Evolutionary conservation across 768 basidiomycete genomes (phyloP).

Genomic region (Tricholoma hemisulphureum): DNA sequence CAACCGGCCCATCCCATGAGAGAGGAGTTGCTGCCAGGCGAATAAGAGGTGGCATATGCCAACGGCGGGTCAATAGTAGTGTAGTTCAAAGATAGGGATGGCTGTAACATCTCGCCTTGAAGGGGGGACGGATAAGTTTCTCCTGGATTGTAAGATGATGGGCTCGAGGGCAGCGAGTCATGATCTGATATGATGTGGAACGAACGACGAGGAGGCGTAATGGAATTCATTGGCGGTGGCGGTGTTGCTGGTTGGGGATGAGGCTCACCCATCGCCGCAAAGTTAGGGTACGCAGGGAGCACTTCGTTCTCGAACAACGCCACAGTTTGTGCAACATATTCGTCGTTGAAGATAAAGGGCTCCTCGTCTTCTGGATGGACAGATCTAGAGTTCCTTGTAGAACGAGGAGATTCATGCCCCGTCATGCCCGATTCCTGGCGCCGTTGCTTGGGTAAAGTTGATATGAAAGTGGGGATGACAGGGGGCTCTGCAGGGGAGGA

Average conservation of each 20-base stretch:
- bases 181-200: slow-evolving; percentile 16
- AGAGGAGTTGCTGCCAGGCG: slow-evolving; percentile 36
- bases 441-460: background rate
- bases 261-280: slow-evolving; percentile 15
- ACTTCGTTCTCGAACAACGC: slow-evolving; percentile 34
- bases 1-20: slow-evolving; percentile 50
- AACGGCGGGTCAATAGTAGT: slow-evolving; percentile 8
- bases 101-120: slow-evolving; percentile 9
- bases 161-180: slow-evolving; percentile 15
- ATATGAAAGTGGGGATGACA: background rate
- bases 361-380: slow-evolving; percentile 30
- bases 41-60: slow-evolving; percentile 23
- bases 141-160: slow-evolving; percentile 15
- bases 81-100: slow-evolving; percentile 10
- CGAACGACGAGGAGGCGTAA: slow-evolving; percentile 14
- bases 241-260: slow-evolving; percentile 1
- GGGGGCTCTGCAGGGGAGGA: background rate
- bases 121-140: slow-evolving; percentile 13
- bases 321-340: slow-evolving; percentile 35
- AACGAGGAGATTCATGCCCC: background rate
- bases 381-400: slow-evolving; percentile 4
- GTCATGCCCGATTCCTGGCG: background rate
- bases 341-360: slow-evolving; percentile 35
- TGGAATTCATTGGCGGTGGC: slow-evolving; percentile 6
- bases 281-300: slow-evolving; percentile 34